Evolutionary conservation across 768 basidiomycete genomes (phyloP), one percentile per base, ranked within the genome.

Genomic region (Hygrophorus russula): DNA sequence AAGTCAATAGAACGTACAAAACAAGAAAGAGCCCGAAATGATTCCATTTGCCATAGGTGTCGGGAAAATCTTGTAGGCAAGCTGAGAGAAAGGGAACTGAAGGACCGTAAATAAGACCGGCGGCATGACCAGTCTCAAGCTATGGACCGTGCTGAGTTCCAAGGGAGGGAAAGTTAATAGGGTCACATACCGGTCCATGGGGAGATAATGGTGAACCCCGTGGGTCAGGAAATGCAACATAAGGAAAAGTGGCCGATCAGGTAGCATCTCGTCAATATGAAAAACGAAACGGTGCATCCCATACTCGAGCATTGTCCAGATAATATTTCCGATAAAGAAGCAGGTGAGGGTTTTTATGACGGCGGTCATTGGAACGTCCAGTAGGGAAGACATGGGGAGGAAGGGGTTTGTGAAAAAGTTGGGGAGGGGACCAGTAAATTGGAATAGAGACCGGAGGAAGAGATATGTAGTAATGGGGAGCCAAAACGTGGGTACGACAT

Each of bases 291-390:
- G 82, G 63, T 99, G 96, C 55, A 99, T 65, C 10, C 70, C 66
- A 59, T 98, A 99, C 62, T 98, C 96, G 59, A 96, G 64, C 46
- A 96, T 59, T 0, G 96, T 98, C 94, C 94, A 99, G 44, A 94
- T 69, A 39, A 96, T 27, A 59, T 89, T 92, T 4, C 96, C 96
- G 33, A 78, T 40, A 47, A 90, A 59, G 70, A 93, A 97, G 61
- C 80, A 94, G 0, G 64, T 49, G 14, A 73, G 42, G 0, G 80
- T 71, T 52, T 83, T 78, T 8, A 61, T 50, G 45, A 80, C 63
- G 2, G 78, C 71, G 3, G 63, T 59, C 7, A 60, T 41, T 9
- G 86, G 72, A 36, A 84, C 63, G 13, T 67, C 47, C 30, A 63
- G 54, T 13, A 80, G 44, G 13, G 68, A 59, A 8, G 61, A 60